A percentile compares a stretch with the other conserved stretches of the same genome.
Evolutionary conservation across 805 yeast genomes (phyloP).

Genomic region (Nakazawaea pomicola): DNA sequence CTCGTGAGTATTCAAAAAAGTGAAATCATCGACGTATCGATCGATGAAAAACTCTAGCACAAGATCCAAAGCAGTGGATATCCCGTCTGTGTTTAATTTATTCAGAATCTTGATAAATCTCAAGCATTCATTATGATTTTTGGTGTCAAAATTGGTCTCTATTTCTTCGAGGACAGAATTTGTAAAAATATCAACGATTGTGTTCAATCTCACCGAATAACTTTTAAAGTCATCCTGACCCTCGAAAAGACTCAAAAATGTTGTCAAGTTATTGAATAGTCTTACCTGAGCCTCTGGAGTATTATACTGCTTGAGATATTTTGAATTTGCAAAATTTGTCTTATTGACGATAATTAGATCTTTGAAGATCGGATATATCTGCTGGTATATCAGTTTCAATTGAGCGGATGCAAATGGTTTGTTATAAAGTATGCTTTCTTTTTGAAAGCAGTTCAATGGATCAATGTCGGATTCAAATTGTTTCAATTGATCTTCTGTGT

Average conservation of each 20-base stretch:
- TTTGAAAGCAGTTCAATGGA: constrained; percentile 13
- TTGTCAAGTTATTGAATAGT: constrained; percentile 24
- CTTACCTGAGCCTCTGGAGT: constrained; percentile 26
- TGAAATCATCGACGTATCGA: constrained; percentile 24
- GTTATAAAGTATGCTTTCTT: neutral
- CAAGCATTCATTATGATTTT: constrained; percentile 36
- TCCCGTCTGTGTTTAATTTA: constrained; percentile 27
- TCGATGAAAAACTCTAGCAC: constrained; percentile 28
- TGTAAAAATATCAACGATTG: constrained; percentile 63
- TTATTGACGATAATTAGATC: constrained; percentile 28
- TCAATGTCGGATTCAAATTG: neutral
- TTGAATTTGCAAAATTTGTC: constrained; percentile 26
- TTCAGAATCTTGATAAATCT: constrained; percentile 16
- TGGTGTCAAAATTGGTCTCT: constrained; percentile 48
- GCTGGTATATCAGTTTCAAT: constrained; percentile 23
- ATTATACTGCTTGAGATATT: constrained; percentile 24
- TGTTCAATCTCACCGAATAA: constrained; percentile 35
- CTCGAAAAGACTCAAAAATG: constrained; percentile 20
- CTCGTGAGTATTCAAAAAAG: constrained; percentile 20
- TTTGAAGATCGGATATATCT: constrained; percentile 24
- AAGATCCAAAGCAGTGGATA: constrained; percentile 28
- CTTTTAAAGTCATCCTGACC: constrained; percentile 19
- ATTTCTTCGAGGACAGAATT: constrained; percentile 67
- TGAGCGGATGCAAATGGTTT: constrained; percentile 1
- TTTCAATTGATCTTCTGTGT: neutral